Percentiles rank a stretch among this genome's conserved stretches.
Conservation (phyloP, 2,329 filamentous ascomycete species). For the Dactylonectria estremocensis region DNA sequence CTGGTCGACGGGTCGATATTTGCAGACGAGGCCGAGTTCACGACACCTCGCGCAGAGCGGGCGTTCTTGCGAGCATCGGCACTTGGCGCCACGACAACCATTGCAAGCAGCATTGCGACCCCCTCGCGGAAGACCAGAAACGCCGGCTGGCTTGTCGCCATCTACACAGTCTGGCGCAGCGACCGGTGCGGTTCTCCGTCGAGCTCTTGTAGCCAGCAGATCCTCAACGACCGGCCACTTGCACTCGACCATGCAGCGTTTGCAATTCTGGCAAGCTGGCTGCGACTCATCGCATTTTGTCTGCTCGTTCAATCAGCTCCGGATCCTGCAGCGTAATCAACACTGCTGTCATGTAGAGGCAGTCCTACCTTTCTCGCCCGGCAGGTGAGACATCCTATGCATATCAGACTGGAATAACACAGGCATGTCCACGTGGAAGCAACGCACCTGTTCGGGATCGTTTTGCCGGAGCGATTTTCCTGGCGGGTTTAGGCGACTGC, state of each 20-base stretch:
- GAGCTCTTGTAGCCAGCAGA: constrained; percentile 3
- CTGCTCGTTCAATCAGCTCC: not conserved
- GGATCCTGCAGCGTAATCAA: not conserved
- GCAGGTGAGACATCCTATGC: constrained; percentile 17
- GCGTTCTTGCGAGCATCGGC: constrained; percentile 3
- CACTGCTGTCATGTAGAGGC: not conserved
- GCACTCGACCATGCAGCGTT: constrained; percentile 19
- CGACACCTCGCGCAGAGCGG: constrained; percentile 8
- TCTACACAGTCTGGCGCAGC: not conserved
- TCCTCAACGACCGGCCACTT: constrained; percentile 21
- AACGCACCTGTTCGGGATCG: constrained; percentile 15
- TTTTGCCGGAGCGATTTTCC: constrained; percentile 2
- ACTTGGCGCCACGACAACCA: not conserved
- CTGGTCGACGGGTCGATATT: not conserved
- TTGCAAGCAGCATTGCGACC: not conserved
- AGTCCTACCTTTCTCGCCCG: constrained; percentile 17
- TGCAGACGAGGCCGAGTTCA: not conserved
- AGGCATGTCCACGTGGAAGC: not conserved
- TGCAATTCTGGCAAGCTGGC: constrained; percentile 16
- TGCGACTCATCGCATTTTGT: constrained; percentile 23
- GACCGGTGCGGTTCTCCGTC: not conserved
- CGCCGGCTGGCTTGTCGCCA: not conserved
- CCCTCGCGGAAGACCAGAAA: not conserved
- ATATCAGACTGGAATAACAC: not conserved
- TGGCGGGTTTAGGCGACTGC: not conserved